These are phyloP conservation scores for Colletotrichum simmondsii DNA, from an alignment of 2,329 filamentous ascomycete genomes.

Conservation along the genomic window DNA sequence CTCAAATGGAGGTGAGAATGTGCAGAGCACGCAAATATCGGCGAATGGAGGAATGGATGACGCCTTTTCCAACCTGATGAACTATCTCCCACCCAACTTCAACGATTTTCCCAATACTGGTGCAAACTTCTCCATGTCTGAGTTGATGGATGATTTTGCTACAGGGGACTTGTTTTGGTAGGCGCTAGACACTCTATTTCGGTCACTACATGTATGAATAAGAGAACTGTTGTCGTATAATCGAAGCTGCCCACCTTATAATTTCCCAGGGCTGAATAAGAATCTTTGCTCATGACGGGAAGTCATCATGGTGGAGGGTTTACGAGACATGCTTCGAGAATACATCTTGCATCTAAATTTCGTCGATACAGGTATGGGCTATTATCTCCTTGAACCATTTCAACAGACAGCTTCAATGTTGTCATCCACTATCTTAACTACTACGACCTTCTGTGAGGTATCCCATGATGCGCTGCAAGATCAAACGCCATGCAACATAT, in stretches of 20 bases:
- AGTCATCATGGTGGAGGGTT: too few relatives aligned
- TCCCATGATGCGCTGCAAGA: too few relatives aligned
- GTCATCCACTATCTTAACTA: too few relatives aligned
- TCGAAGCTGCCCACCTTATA: too few relatives aligned
- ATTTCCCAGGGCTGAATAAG: not conserved
- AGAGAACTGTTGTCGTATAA: too few relatives aligned
- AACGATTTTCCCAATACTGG: not conserved
- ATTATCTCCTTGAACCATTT: too few relatives aligned
- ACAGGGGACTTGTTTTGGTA: constrained; percentile 30
- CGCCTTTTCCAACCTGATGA: not conserved
- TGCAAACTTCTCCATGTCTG: constrained; percentile 9
- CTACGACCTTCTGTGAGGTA: too few relatives aligned
- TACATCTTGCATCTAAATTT: too few relatives aligned
- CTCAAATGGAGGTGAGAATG: not conserved
- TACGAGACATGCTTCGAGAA: too few relatives aligned
- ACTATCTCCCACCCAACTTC: constrained; percentile 19
- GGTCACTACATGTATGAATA: not conserved
- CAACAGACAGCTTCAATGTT: too few relatives aligned
- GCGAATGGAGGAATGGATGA: not conserved
- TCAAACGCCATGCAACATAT: not conserved
- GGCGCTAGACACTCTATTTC: not conserved
- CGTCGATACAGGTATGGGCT: too few relatives aligned
- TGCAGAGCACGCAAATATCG: not conserved
- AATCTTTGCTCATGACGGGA: not conserved
- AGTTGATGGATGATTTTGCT: constrained; percentile 22